Percentiles rank a stretch among this genome's conserved stretches.
Evolutionary conservation across 179 eudicot species (phyloP).

Genomic region (Nepenthes alata): DNA sequence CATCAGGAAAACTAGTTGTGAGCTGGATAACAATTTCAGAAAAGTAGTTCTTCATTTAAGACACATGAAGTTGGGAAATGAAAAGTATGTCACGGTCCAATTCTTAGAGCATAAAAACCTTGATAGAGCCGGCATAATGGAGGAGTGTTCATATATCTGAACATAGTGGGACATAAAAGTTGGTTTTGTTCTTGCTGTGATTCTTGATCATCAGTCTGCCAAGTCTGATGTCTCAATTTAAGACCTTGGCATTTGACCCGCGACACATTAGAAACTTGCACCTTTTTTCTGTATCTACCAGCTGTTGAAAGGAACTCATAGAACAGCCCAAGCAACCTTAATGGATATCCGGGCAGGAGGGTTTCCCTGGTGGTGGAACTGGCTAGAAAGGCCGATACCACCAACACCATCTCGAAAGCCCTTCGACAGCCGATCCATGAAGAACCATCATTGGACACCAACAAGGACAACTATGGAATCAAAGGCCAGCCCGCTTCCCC

Average conservation of each 20-base stretch:
- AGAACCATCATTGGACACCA: slow-evolving; percentile 35
- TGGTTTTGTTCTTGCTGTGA: no score
- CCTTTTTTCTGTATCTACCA: slow-evolving; percentile 8
- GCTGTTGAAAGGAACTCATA: slow-evolving; percentile 66
- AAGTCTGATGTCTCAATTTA: no score
- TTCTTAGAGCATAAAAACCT: no score
- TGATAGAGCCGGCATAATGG: no score
- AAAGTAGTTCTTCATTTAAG: no score
- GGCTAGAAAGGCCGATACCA: slow-evolving; percentile 62
- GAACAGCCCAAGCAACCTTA: slow-evolving; percentile 35
- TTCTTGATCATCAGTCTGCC: no score
- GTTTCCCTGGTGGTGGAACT: slow-evolving; percentile 97
- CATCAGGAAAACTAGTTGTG: no score
- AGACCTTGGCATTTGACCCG: neutral
- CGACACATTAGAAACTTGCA: neutral
- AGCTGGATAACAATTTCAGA: no score
- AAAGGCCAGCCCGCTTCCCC: slow-evolving; percentile 49
- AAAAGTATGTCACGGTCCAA: no score
- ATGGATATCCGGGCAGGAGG: slow-evolving; percentile 59
- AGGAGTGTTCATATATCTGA: no score
- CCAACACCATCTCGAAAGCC: slow-evolving; percentile 23
- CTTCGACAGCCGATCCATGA: slow-evolving; percentile 28
- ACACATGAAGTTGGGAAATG: no score
- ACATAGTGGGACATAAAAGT: no score
- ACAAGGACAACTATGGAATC: slow-evolving; percentile 29